Evolutionary conservation across 257 asterid genomes (phyloP), one percentile per base, ranked within the genome.

Genomic region (Plantago major): DNA sequence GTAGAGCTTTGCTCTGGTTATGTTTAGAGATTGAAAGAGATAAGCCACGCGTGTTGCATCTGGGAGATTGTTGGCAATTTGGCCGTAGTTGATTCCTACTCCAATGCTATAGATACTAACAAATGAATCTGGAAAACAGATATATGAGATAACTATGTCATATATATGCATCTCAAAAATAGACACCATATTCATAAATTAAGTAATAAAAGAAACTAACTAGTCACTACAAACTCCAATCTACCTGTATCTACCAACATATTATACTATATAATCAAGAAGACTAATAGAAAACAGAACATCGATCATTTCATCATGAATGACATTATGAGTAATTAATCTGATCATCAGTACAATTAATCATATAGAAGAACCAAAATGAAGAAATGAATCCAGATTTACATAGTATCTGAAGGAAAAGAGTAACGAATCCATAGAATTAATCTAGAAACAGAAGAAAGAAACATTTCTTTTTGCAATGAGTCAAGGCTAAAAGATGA

Each of bases 11-110:
- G 89, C 97, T 60, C 95, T 67, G 47, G 72, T 90, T 16, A 93
- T 63, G 74, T 90, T 89, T 67, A 93, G 81, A 42, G 95, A 83
- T 66, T 33, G 60, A 5, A 93, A 90, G 58, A 93, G 90, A 62
- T 0, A n/a, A 2, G 80, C 83, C 3, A 89, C 97, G 0, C 81
- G 89, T 6, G 94, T 66, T 0, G 96, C 96, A 19, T 89, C 14
- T 2, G 99, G 99, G 66, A 93, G 86, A 72, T 93, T 77, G 81
- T 86, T 82, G 44, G 95, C 99, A 15, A 89, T 85, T 66, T 87
- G 97, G 68, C 99, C 99, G 65, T 89, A 93, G 67, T 93, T 93
- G n/a, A 93, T 93, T 57, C 99, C 99, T 47, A 89, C 46, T 73
- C 95, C 96, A 4, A 70, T 5, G 65, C 90, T 63, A 1, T 44